Evolutionary conservation across 805 yeast species (phyloP), one percentile per base, ranked within the genome.

Genomic region (Hanseniaspora lachancei): DNA sequence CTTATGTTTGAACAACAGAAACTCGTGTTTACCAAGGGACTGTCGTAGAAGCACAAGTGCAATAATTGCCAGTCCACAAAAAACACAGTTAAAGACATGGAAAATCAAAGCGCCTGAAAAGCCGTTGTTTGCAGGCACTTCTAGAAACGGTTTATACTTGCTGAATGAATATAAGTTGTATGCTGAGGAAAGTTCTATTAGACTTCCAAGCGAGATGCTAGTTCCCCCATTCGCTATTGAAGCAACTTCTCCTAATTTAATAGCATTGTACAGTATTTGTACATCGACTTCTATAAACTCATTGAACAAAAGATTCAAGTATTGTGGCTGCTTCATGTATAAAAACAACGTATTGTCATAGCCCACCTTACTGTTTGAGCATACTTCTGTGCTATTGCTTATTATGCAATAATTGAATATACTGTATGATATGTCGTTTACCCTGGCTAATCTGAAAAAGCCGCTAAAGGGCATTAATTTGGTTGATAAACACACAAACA

Each of bases 81-180:
- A 72, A 0, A 77, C 81, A 1, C 80, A 71, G 1, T 86, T 77
- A 4, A 84, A 74, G 1, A 84, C 81, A 64, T 84, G 93, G 4
- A 82, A 86, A 35, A 84, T 73, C 41, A 85, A 67, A 56, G 84
- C 68, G 59, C 74, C 77, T 2, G 89, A 77, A 9, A 84, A 75
- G 2, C 80, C 71, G 55, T 72, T 76, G 59, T 84, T 72, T 1
- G 86, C 80, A 54, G 75, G 72, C 2, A 84, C 76, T 12, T 88
- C 88, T 39, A 81, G 64, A 5, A 76, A 64, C 59, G 77, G 74
- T 27, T 74, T 76, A 10, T 64, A 60, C 21, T 70, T 64, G 34
- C 67, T 70, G 13, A 40, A 41, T 34, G 54, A n/a, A 42, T n/a
- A 41, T 3, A 29, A 13, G 12, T 44, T 44, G 16, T 7, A 10